A percentile compares a stretch with the other conserved stretches of the same genome.
Evolutionary conservation across 2,329 filamentous ascomycete genomes (phyloP).

Genomic region (Sclerotinia trifoliorum): DNA sequence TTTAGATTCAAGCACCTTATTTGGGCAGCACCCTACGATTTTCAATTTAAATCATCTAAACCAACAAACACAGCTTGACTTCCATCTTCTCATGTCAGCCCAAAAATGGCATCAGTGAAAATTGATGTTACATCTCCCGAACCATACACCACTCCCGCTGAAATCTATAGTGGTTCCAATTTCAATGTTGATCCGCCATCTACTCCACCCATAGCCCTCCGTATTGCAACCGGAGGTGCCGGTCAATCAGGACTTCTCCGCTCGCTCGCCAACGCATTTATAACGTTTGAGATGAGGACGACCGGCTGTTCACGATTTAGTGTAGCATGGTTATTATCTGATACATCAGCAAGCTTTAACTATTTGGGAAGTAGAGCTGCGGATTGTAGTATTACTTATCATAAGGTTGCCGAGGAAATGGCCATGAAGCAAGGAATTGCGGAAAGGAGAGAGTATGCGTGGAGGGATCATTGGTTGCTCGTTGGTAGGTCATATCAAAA

Average conservation of each 20-base stretch:
- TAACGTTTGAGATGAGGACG: constrained; percentile 37
- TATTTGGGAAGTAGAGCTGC: constrained; percentile 43
- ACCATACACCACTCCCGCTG: constrained; percentile 21
- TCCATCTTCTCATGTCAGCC: neutral
- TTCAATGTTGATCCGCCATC: neutral
- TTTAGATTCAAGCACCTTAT: too few relatives aligned
- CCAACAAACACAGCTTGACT: neutral
- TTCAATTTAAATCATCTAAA: neutral
- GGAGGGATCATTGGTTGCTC: constrained; percentile 49
- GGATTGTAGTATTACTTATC: constrained; percentile 50
- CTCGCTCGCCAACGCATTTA: constrained; percentile 44
- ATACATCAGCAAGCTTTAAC: constrained; percentile 48
- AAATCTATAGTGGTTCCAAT: constrained; percentile 18
- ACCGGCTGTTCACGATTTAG: constrained; percentile 41
- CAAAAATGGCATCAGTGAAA: constrained; percentile 16
- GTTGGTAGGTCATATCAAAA: constrained; percentile 38
- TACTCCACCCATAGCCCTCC: constrained; percentile 26
- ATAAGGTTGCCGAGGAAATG: constrained; percentile 44
- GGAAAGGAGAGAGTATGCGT: constrained; percentile 44
- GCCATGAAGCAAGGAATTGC: constrained; percentile 45
- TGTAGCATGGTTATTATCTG: constrained; percentile 48
- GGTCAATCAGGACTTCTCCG: constrained; percentile 40
- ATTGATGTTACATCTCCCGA: constrained; percentile 2
- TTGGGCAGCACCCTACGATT: neutral
- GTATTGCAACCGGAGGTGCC: constrained; percentile 40